Base-by-base conservation (phyloP, 768 basidiomycete genomes). In the Hypholoma sublateritium region DNA sequence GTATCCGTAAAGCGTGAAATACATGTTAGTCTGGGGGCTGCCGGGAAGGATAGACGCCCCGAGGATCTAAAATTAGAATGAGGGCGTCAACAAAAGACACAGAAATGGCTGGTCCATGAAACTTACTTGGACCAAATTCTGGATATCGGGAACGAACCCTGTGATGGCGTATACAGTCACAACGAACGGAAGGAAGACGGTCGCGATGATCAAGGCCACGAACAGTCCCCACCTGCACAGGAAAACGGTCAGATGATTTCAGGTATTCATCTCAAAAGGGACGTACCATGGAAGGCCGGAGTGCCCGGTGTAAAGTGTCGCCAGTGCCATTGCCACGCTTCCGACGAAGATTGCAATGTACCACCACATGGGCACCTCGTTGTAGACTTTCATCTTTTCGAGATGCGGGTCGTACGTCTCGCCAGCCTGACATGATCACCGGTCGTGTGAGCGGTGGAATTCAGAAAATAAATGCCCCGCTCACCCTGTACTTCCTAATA, bases 281-380 rank as follows among this genome's bases (percentile, higher is more conserved):
- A 62, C 72, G 55, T 63, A 80, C 85, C 85, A 85, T 6, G 85
- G 84, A 34, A 86, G 67, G 5, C 77, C 80, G 8, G 83, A 80
- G 50, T 77, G 59, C 16, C 77, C 80, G 41, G 79, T 78, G 66
- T 86, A 86, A 57, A 79, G 72, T 5, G 80, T 79, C 4, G 78
- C 77, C 72, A 85, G 75, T 0, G 81, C 83, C 68, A 83, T 80
- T 1, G 74, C 71, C 56, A 83, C 78, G 14, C 77, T 77, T 32
- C 56, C 70, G 21, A 73, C 54, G 41, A 82, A 78, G 21, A 77
- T 70, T 5, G 70, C 63, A 43, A 77, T 65, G 65, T 80, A 83
- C 81, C 81, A 83, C 77, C 77, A 80, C 67, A 77, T 71, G 4
- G 80, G 80, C 2, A 80, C 78, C 53, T 79, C 76, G 0, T 58